Evolutionary conservation across 176 grass and related monocot species (phyloP), one percentile per base, ranked within the genome.

Genomic region (Triticum dicoccoides): DNA sequence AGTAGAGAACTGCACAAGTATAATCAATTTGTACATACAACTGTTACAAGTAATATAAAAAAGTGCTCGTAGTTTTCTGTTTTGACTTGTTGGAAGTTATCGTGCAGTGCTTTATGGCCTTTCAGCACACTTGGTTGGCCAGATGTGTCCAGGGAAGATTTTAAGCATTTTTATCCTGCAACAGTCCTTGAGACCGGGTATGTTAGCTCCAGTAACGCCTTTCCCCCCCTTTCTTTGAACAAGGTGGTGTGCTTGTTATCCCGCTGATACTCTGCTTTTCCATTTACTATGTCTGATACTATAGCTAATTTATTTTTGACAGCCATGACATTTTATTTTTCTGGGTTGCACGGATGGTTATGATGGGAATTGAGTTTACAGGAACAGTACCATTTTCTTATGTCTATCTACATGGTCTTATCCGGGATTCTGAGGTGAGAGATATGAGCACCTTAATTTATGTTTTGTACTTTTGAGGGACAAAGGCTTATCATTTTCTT

Each of bases 251-350:
- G 24, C 70, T 4, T 63, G 12, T 30, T 90, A 39, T 21, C 30
- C 69, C 79, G 12, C 61, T 75, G 45, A 81, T 81, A 35, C 33
- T 49, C 23, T 88, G 47, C 49, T 82, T 12, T 85, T 54, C 10
- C 27, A 61, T 84, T 49, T 80, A 74, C 69, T 20, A 82, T 65
- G 11, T 79, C 49, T 86, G 25, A 73, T 81, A 75, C 17, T 84
- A n/a, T 81, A 58, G 1, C 25, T 71, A 83, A 34, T 91, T 62
- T 65, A 81, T 72, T 49, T 90, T 89, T 81, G 24, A 89, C 84
- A 98, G 96, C 18, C 96, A 98, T 88, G 96, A 98, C 84, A 98
- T 98, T 90, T 88, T 98, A 82, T 98, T 98, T 85, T 98, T 98
- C 86, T 98, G 96, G 96, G 96, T 98, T 78, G 93, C 96, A 83